Evolutionary conservation across 2,329 filamentous ascomycete genomes (phyloP).

Genomic region (Pseudocercospora pini-densiflorae): DNA sequence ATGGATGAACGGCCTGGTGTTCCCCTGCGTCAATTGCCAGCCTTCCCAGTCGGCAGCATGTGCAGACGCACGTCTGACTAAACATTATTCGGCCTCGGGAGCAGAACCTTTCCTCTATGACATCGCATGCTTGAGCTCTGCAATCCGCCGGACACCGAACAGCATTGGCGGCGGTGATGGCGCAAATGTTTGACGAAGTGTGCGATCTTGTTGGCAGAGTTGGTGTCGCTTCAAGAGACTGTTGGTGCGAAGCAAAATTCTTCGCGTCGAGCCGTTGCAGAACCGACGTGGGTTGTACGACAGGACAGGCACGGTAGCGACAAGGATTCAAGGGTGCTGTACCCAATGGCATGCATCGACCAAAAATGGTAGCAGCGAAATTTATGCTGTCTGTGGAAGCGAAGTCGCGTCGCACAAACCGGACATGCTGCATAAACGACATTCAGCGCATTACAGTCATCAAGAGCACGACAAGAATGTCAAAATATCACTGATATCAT

Average conservation of each 20-base stretch:
- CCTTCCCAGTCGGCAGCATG: neutral
- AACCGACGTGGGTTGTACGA: neutral
- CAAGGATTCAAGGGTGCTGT: neutral
- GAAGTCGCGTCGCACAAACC: neutral
- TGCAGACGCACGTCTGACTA: neutral
- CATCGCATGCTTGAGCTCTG: neutral
- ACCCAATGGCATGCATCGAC: neutral
- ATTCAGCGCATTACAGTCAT: too few relatives aligned
- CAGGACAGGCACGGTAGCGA: neutral
- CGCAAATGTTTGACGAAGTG: neutral
- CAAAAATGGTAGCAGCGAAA: neutral
- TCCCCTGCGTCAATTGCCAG: neutral
- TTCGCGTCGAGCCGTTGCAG: too few relatives aligned
- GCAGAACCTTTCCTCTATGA: neutral
- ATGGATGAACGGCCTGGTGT: neutral
- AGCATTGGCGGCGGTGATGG: neutral
- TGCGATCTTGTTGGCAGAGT: neutral
- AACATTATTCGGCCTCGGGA: neutral
- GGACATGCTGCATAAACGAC: neutral
- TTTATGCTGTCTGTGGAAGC: too few relatives aligned
- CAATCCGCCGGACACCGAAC: constrained; percentile 1
- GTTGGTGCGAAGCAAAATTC: neutral
- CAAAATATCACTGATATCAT: neutral
- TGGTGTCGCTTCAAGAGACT: neutral
- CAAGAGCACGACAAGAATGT: too few relatives aligned